These are phyloP conservation scores for Onygenales sp. DNA, from an alignment of 2,329 filamentous ascomycete species.

Conservation along the genomic window DNA sequence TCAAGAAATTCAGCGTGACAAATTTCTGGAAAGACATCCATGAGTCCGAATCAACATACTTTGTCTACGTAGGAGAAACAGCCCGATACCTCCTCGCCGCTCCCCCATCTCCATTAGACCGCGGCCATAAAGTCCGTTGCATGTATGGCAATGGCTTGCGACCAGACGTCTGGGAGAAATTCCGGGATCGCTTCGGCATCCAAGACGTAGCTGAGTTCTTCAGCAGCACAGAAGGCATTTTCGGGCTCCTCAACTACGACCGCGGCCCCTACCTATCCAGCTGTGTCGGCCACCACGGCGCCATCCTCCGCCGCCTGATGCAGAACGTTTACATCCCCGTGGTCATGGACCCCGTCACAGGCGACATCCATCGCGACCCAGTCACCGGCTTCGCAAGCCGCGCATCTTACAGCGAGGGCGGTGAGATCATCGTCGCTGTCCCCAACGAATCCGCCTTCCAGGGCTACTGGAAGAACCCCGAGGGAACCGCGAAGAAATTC, in stretches of 20 bases:
- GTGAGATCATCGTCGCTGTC: slow-evolving; percentile 64
- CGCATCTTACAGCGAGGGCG: slow-evolving; percentile 56
- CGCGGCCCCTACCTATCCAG: slow-evolving; percentile 54
- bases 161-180: slow-evolving; percentile 59
- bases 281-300: slow-evolving; percentile 62
- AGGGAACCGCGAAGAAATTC: slow-evolving; percentile 59
- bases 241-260: slow-evolving; percentile 52
- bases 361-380: slow-evolving; percentile 56
- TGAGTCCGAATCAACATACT: slow-evolving; percentile 57
- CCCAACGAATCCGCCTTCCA: slow-evolving; percentile 50
- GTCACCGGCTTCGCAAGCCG: slow-evolving; percentile 59
- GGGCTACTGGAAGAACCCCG: slow-evolving; percentile 60
- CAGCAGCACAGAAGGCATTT: slow-evolving; percentile 64
- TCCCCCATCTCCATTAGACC: slow-evolving; percentile 41
- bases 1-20: slow-evolving; percentile 52
- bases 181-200: slow-evolving; percentile 34
- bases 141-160: slow-evolving; percentile 42
- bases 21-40: slow-evolving; percentile 65
- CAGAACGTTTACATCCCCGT: slow-evolving; percentile 55
- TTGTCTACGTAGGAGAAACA: slow-evolving; percentile 71
- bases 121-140: slow-evolving; percentile 35
- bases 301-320: slow-evolving; percentile 45
- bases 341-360: slow-evolving; percentile 57
- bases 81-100: slow-evolving; percentile 63
- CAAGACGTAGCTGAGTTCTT: slow-evolving; percentile 62